Evolutionary conservation across 805 yeast species (phyloP), one percentile per base, ranked within the genome.

Genomic region (Cyberlindnera euphorbiae): DNA sequence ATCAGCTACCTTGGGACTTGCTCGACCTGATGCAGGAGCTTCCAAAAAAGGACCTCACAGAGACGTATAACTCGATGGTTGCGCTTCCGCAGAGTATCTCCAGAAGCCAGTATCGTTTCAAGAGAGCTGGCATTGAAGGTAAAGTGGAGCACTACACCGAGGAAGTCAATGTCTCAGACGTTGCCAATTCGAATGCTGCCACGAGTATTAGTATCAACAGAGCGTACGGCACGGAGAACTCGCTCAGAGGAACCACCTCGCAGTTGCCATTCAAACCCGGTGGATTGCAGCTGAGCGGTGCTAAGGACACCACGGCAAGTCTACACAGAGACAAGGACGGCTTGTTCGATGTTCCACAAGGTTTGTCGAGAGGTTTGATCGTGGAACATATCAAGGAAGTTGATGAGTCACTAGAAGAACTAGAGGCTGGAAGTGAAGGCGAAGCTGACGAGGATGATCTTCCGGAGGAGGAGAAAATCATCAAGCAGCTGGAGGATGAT

Each of bases 241-340:
- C 79, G 2, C 62, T 86, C 3, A 65, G 69, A 31, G 97, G 97
- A 0, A 67, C 77, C 4, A 69, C 94, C 0, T 72, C 77, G 14
- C 83, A 73, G 50, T 61, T 90, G 51, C 98, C 98, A 0, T 93
- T 93, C 55, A 79, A 82, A 39, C 98, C 98, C 0, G 97, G 98
- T 46, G 97, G 97, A 3, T 47, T 75, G n/a, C 62, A 62, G 3
- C 50, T 44, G 18, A 23, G 57, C 51, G 50, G 56, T 16, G 51
- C 53, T 8, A 71, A 66, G 34, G 60, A 56, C 4, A 53, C 66
- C 0, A 47, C 59, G 26, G 61, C 64, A 28, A 53, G 83, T 31
- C 24, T 50, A 11, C 93, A 82, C 50, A 72, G 80, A 51, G 90
- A 84, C 51, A 62, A 60, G 3, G 67, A 75, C 22, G 98, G 97